Base-by-base conservation (phyloP, 140 eudicot genomes). In the Bidens hawaiensis region DNA sequence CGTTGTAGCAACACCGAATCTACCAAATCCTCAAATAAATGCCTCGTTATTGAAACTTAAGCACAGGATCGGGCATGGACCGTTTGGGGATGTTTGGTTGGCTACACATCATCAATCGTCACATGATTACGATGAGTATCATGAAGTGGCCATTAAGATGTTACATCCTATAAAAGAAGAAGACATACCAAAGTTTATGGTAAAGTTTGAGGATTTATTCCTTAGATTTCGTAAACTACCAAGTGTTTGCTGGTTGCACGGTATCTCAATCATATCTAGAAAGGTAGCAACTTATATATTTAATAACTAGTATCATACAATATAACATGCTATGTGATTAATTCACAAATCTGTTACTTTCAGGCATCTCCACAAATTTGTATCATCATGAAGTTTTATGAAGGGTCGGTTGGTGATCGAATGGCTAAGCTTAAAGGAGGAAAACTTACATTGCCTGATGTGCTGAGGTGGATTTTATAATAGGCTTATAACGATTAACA, bases 11-110 rank as follows among this genome's bases (percentile, higher is more conserved):
- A 77, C 83, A 51, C 85, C 95, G 16, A 60, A 64, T 55, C 77
- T 61, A 71, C 71, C 83, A 15, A 68, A 60, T 45, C 84, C 94
- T 9, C 78, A 60, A 19, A 82, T 90, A 28, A 87, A 82, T 45
- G 80, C 94, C 53, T 74, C 95, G 31, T 53, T 85, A n/a, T 67
- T 90, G 77, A 83, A 79, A 76, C 88, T 83, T 45, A 81, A 77
- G 71, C 84, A 90, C 46, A 68, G 97, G 74, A 86, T 90, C 47
- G 97, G 97, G 5, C 86, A 81, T 42, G 97, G 97, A 18, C 81
- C 72, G 0, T 86, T 86, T 79, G 97, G 97, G 45, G 95, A 90
- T 75, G 94, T 90, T 33, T 90, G 97, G 97, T 67, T 84, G 42
- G 97, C 94, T 22, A 90, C 97, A 26, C 97, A 90, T 73, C 97